Evolutionary conservation across 768 basidiomycete species (phyloP), one percentile per base, ranked within the genome.

Genomic region (Clavaria fumosa): DNA sequence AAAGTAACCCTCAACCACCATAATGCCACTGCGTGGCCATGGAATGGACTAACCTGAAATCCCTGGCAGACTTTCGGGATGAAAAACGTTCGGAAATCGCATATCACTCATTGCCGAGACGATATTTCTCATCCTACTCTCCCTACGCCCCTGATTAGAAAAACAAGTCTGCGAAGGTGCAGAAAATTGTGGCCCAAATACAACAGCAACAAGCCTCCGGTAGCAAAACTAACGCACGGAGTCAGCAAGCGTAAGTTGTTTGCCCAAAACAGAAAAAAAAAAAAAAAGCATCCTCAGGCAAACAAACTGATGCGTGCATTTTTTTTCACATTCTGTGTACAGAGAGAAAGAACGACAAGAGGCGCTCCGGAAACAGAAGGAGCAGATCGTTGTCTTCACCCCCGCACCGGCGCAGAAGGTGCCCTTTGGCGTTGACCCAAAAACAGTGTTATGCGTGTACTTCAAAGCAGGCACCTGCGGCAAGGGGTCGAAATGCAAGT

Each of bases 401-500:
- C 79, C 85, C 33, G 76, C 78, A 35, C 78, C 83, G 53, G 51
- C 62, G 35, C 86, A 89, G 64, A 89, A 84, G 53, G 69, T 97
- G 30, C 86, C 93, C 0, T 88, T 93, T 41, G 93, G 93, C 17
- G 88, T 90, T 32, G 91, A 97, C 58, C 93, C 91, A 19, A 96
- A 95, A 69, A 89, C 85, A 10, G 63, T 97, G 23, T 64, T 97
- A 23, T 97, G 95, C 54, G 78, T 69, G 19, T 96, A 78, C 64
- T 90, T 67, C 69, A 96, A 96, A 60, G 79, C 83, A 9, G 91
- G 93, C 3, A 68, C 60, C 35, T 99, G 93, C 53, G 89, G 93
- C 18, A 97, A 96, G 66, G 93, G 88, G 18, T 74, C 48, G 55
- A 88, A 86, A 62, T 97, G 95, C 64, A 96, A 93, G 66, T 97